Conservation (phyloP, 257 asterid genomes). For the Penstemon eatonii region DNA sequence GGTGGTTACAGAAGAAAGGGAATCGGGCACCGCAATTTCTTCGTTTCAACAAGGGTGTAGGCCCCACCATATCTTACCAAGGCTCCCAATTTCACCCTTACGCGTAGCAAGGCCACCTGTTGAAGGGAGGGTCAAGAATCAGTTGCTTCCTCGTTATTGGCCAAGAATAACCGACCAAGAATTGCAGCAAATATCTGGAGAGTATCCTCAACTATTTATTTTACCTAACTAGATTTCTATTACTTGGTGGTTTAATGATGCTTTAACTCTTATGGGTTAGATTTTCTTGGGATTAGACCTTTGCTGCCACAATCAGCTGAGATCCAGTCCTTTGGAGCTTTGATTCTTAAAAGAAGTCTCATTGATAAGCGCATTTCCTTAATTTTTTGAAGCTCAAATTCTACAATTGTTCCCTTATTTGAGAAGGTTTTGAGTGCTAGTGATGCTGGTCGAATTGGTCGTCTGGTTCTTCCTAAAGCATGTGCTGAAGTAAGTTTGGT, state of each 20-base stretch:
- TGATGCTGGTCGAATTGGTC: slow-evolving; percentile 98
- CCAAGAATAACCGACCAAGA: slow-evolving; percentile 95
- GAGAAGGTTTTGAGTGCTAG: slow-evolving; percentile 99
- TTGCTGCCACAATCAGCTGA: no score
- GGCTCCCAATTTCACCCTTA: slow-evolving; percentile 64
- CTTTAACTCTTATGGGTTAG: no score
- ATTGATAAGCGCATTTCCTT: slow-evolving; percentile 44
- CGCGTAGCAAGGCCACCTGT: slow-evolving; percentile 95
- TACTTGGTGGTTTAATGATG: no score
- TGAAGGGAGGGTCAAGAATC: slow-evolving; percentile 90
- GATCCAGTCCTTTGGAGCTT: no score
- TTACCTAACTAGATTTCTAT: neutral
- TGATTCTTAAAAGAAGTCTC: neutral
- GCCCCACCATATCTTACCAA: slow-evolving; percentile 72
- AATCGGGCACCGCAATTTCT: slow-evolving; percentile 41
- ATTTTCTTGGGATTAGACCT: no score
- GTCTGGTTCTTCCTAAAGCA: slow-evolving; percentile 98
- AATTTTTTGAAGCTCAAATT: slow-evolving; percentile 68
- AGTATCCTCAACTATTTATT: slow-evolving; percentile 65
- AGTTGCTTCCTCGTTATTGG: slow-evolving; percentile 98
- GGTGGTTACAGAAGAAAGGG: slow-evolving; percentile 52
- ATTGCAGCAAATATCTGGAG: slow-evolving; percentile 92
- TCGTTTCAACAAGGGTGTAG: slow-evolving; percentile 58
- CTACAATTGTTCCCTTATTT: slow-evolving; percentile 83
- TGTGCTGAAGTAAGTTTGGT: slow-evolving; percentile 85